Evolutionary conservation across 495 filamentous ascomycete genomes (phyloP), one percentile per base, ranked within the genome.

Genomic region (Platismatia glauca): DNA sequence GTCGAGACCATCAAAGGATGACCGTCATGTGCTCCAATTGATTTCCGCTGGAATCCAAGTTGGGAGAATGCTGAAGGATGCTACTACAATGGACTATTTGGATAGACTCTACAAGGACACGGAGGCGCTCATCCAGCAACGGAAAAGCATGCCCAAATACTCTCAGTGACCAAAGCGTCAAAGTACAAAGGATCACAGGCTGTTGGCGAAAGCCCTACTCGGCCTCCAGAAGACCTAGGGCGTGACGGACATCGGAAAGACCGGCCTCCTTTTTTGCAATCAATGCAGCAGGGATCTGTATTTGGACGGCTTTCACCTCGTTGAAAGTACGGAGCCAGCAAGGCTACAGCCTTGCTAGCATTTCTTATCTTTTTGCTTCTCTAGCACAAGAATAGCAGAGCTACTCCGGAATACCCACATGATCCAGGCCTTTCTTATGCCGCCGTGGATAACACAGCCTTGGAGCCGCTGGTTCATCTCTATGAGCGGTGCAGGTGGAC

Each of bases 31-130:
- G 61, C 79, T 95, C 41, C 90, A 95, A 75, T 79, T 93, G 33
- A 88, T 95, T 61, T 90, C 86, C 56, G 89, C 89, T 41, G 90
- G 89, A 31, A 88, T 88, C 57, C 90, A 95, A 73, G 90, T 95
- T 65, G 86, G 89, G 46, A 91, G 90, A 70, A 90, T 93, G 60
- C 77, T 95, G 39, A 89, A 86, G 74, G 89, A 95, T 76, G 85
- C 87, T 55, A 78, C 77, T 65, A 88, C 89, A 48, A 91, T 93
- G 89, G 82, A 86, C 63, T 87, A 84, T 71, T 74, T 93, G 69
- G 89, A 93, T 70, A 76, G 77, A 73, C 80, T 95, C 66, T 86
- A 87, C 72, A 69, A 80, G 68, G 73, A 80, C 60, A 93, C 89
- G 39, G 90, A 92, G 75, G 82, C 81, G 67, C 77, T 84, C 70